Base-by-base conservation (phyloP, 768 basidiomycete species). In the Saitozyma sp. region DNA sequence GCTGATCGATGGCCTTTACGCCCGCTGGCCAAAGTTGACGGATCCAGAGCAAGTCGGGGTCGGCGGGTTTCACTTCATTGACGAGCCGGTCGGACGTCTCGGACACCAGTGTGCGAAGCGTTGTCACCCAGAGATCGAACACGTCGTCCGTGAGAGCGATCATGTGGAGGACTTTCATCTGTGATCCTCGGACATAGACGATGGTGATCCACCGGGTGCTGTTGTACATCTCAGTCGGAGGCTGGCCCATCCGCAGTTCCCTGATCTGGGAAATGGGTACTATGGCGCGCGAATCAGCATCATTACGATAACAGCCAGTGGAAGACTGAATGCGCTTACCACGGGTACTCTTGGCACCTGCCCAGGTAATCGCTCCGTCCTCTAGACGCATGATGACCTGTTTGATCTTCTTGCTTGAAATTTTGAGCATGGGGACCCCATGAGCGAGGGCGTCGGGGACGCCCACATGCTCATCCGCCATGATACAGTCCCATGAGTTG, bases 231-330 rank as follows among this genome's bases (percentile, higher is more conserved):
- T 73, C 72, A 6, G 69, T 64, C 10, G 73, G 73, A 29, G 90
- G 87, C 6, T 84, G 73, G 13, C 88, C 89, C 0, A 87, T 83
- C 14, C 93, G 88, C 39, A 96, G 84, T 74, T 95, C 93, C 58
- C 90, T 89, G 78, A 96, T 90, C 67, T 85, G 84, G 75, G 91
- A 91, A 71, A 96, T 87, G 0, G 88, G 86, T 50, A 95, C 93
- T 94, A 64, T 1, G 39, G 13, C 41, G 50, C 60, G 48, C 64
- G 58, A 52, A 45, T 52, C 45, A 51, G 13, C 9, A 4, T 8
- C 5, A 17, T 20, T 6, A 2, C 1, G 20, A 49, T 40, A 20
- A 2, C 29, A 29, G 29, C 29, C 2, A 29, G 6, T 11, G 10
- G 39, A 51, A 19, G n/a, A 43, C 53, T 56, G 58, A 58, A 37